Conservation (phyloP, 805 yeast species). For the Sungouiozyma intestinalis region DNA sequence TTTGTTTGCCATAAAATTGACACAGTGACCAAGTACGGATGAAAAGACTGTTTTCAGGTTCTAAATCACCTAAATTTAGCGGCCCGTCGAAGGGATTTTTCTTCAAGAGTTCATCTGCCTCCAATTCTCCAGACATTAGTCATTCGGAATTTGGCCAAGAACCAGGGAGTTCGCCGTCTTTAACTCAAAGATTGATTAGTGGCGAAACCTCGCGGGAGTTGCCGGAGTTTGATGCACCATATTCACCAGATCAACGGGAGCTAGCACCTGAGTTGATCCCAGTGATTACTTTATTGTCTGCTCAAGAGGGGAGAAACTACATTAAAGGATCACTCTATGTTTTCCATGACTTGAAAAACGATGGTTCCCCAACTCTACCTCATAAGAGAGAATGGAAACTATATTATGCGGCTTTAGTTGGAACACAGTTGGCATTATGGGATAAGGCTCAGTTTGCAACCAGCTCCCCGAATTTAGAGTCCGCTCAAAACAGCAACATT, state of each 20-base stretch:
- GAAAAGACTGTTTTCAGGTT: slow-evolving; percentile 24
- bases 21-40: slow-evolving; percentile 3
- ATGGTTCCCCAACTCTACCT: slow-evolving; percentile 60
- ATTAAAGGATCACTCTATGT: slow-evolving; percentile 67
- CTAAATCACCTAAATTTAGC: neutral
- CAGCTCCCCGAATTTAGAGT: slow-evolving; percentile 29
- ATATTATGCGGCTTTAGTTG: slow-evolving; percentile 82
- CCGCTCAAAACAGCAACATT: slow-evolving; percentile 32
- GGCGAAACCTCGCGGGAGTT: slow-evolving; percentile 6
- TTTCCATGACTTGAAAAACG: slow-evolving; percentile 62
- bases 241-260: slow-evolving; percentile 3
- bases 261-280: slow-evolving; percentile 42
- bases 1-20: no score
- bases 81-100: neutral
- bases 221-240: slow-evolving; percentile 2
- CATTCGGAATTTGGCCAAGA: neutral
- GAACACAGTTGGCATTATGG: slow-evolving; percentile 90
- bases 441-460: slow-evolving; percentile 44
- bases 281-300: slow-evolving; percentile 60
- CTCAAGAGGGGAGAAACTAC: slow-evolving; percentile 66
- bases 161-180: slow-evolving; percentile 2
- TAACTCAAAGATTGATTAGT: slow-evolving; percentile 5
- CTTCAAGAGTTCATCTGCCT: neutral
- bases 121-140: neutral
- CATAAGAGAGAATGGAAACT: slow-evolving; percentile 74